Conservation (phyloP, 371 early-diverging fungal species). For the Actinomortierella ambigua region DNA sequence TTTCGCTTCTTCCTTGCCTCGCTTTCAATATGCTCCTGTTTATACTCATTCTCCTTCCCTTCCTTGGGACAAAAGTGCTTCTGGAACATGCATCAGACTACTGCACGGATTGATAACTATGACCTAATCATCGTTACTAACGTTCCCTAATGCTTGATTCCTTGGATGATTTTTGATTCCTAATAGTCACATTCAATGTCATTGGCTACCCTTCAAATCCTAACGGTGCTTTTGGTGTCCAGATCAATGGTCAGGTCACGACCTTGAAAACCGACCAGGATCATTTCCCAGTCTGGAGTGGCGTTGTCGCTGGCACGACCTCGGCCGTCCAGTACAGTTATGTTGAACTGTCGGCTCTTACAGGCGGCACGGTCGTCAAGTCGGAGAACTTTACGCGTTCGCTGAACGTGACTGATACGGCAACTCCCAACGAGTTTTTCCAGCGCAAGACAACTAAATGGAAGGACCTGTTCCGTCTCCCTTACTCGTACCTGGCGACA, state of each 20-base stretch:
- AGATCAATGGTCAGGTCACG: slow-evolving; percentile 19
- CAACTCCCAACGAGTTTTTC: slow-evolving; percentile 40
- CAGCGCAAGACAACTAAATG: slow-evolving; percentile 28
- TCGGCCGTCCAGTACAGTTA: slow-evolving; percentile 28
- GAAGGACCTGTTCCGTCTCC: slow-evolving; percentile 13
- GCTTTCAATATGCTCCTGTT: neutral
- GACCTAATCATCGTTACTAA: too few species aligned
- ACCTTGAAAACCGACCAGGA: slow-evolving; percentile 23
- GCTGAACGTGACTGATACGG: slow-evolving; percentile 31
- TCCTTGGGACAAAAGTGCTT: too few species aligned
- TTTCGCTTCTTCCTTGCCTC: neutral
- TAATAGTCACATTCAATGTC: slow-evolving; percentile 36
- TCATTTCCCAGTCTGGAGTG: slow-evolving; percentile 28
- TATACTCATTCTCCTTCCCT: neutral
- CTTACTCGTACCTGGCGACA: slow-evolving; percentile 37
- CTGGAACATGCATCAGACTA: too few species aligned
- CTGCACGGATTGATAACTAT: too few species aligned
- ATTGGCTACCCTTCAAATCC: slow-evolving; percentile 26
- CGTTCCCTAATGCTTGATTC: too few species aligned
- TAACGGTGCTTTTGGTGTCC: slow-evolving; percentile 22
- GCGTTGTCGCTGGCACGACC: slow-evolving; percentile 29
- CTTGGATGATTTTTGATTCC: neutral
- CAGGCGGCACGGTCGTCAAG: slow-evolving; percentile 24
- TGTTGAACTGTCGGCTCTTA: slow-evolving; percentile 23
- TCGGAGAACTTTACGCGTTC: slow-evolving; percentile 35